Evolutionary conservation across 2,329 filamentous ascomycete species (phyloP).

Genomic region (Colletotrichum lini): DNA sequence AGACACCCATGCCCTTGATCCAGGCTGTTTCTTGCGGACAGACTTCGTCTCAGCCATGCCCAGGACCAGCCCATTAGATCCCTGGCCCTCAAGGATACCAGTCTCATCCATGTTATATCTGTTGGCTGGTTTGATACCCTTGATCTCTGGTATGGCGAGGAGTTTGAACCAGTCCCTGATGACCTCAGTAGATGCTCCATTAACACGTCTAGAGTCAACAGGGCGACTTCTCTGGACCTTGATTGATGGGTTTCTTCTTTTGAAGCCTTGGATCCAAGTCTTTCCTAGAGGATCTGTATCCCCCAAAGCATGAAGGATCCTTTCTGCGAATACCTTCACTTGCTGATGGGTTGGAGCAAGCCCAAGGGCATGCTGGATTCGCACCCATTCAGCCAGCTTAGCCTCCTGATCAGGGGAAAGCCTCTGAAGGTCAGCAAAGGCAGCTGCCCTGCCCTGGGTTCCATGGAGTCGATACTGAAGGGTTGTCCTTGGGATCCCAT

Average conservation of each 20-base stretch:
- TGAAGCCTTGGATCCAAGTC: constrained; percentile 23
- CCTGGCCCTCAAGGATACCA: too few relatives aligned
- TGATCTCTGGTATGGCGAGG: constrained; percentile 10
- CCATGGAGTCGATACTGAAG: too few relatives aligned
- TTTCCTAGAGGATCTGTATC: constrained; percentile 2
- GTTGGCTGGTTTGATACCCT: constrained; percentile 11
- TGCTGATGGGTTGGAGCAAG: constrained; percentile 25
- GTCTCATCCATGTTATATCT: constrained; percentile 38
- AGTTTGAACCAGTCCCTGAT: constrained; percentile 12
- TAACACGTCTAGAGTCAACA: constrained; percentile 10
- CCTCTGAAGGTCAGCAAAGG: too few relatives aligned
- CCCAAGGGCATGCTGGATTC: constrained; percentile 27
- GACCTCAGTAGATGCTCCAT: constrained; percentile 16
- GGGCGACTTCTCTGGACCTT: constrained; percentile 2
- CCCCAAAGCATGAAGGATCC: not conserved
- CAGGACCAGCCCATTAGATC: too few relatives aligned
- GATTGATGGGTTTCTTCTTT: constrained; percentile 24
- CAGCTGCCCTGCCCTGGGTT: too few relatives aligned
- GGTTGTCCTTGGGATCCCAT: too few relatives aligned
- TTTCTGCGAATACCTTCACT: constrained; percentile 23
- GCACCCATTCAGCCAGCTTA: constrained; percentile 27
- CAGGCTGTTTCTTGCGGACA: too few relatives aligned
- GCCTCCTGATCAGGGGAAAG: too few relatives aligned
- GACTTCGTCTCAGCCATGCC: too few relatives aligned
- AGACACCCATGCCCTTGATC: too few relatives aligned